Evolutionary conservation across 768 basidiomycete genomes (phyloP).

Genomic region (Suillus tomentosus): DNA sequence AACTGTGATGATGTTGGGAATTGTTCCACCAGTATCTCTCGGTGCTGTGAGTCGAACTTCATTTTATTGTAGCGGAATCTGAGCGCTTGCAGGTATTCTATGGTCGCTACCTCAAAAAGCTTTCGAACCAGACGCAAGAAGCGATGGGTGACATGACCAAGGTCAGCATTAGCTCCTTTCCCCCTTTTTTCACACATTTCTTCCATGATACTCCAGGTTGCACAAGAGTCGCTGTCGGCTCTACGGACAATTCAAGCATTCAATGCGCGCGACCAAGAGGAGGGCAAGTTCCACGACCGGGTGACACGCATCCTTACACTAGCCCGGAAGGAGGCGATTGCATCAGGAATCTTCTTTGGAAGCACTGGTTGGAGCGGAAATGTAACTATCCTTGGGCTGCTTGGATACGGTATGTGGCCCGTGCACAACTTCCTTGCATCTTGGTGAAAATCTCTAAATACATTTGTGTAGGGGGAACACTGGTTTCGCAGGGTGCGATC

Average conservation of each 20-base stretch:
- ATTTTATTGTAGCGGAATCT: constrained; percentile 15
- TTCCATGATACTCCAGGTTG: constrained; percentile 49
- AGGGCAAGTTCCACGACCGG: constrained; percentile 69
- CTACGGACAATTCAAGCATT: constrained; percentile 90
- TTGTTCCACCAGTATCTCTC: constrained; percentile 86
- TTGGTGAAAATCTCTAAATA: constrained; percentile 7
- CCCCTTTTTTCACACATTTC: constrained; percentile 2
- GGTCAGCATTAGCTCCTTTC: constrained; percentile 24
- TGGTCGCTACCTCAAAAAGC: constrained; percentile 89
- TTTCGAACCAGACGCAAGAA: constrained; percentile 91
- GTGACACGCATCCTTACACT: constrained; percentile 69
- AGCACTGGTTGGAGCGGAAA: constrained; percentile 93
- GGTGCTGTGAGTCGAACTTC: constrained; percentile 60
- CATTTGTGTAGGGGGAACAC: constrained; percentile 67
- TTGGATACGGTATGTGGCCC: constrained; percentile 78
- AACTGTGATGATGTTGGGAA: constrained; percentile 88
- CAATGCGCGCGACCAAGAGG: constrained; percentile 81
- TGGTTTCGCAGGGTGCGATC: constrained; percentile 86
- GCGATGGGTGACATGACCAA: constrained; percentile 96
- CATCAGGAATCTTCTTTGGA: constrained; percentile 92
- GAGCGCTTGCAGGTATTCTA: constrained; percentile 76
- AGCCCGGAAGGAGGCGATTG: constrained; percentile 84
- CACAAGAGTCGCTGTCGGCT: constrained; percentile 87
- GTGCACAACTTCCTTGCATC: not conserved
- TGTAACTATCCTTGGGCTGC: constrained; percentile 80